Evolutionary conservation across 2,329 filamentous ascomycete genomes (phyloP), one percentile per base, ranked within the genome.

Genomic region (Talaromyces sp.): DNA sequence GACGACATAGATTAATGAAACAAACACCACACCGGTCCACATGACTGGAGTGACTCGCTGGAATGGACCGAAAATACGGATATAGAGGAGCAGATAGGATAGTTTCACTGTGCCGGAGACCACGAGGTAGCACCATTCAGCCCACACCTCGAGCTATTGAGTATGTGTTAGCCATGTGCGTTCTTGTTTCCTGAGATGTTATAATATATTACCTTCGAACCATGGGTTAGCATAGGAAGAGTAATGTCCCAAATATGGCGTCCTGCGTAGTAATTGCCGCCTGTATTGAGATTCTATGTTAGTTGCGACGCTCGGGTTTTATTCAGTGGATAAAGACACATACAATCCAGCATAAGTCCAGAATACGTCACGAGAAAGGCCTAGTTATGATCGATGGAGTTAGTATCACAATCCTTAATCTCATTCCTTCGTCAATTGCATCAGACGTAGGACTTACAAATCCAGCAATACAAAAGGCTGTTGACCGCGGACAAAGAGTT

Each of bases 321-420:
- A 8, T 38, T 43, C 17, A n/a, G 10, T 40, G 5, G 1, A 58
- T 6, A 17, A 17, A 8, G 3, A 11, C 22, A 49, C 58, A 22
- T 61, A 61, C 58, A 49, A 36, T 47, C 58, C 13, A 61, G 27
- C 58, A 61, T 61, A 8, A 61, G 58, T 38, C 58, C 58, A n/a
- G 58, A 34, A 49, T 61, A 61, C 5, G 58, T 49, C 17, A 29
- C 40, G 11, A 61, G 25, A 11, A 61, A 61, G 1, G 58, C 58
- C 58, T 61, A 10, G 8, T 25, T 22, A 34, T 49, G 15, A 5
- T 15, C 10, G 1, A 36, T 49, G 25, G 17, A 40, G 17, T 45
- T 17, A 49, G 40, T 34, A 29, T 49, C 27, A 22, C 17, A 22
- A 34, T 17, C n/a, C 5, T 10, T 5, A n/a, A 2, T 19, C 38